A percentile compares a stretch with the other conserved stretches of the same genome.
These are phyloP conservation scores for Berkeleyomyces rouxiae DNA, from an alignment of 2,329 filamentous ascomycete species.

Conservation along the genomic window DNA sequence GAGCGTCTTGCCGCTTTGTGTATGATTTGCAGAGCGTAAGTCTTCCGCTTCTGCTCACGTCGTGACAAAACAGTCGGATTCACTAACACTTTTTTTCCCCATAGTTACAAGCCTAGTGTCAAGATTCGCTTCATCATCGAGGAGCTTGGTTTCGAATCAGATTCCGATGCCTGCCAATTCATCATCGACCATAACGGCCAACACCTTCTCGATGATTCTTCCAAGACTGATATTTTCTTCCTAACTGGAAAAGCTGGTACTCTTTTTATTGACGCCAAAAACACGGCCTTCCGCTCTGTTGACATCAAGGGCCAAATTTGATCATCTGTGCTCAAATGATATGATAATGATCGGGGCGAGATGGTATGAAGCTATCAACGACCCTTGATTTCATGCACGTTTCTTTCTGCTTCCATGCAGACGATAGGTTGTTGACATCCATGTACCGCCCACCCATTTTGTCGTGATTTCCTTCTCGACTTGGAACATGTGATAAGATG, in stretches of 20 bases:
- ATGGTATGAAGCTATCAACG: not conserved
- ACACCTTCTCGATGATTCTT: conserved; percentile 52
- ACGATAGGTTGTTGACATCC: not conserved
- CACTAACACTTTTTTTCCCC: conserved; percentile 28
- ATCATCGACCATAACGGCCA: conserved; percentile 66
- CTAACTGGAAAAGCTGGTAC: conserved; percentile 54
- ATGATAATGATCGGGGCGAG: not conserved
- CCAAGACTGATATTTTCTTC: conserved; percentile 39
- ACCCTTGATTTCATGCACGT: not conserved
- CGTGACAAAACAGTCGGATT: not conserved
- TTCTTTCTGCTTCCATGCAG: not conserved
- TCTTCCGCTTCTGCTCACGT: conserved; percentile 17
- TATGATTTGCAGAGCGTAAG: conserved; percentile 90
- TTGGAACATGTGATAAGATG: not conserved
- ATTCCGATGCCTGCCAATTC: conserved; percentile 80
- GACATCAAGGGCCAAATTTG: conserved; percentile 96
- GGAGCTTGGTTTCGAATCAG: conserved; percentile 88
- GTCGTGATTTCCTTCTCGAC: not conserved
- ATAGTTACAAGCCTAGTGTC: conserved; percentile 81
- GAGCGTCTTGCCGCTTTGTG: conserved; percentile 82
- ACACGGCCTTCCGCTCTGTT: conserved; percentile 64
- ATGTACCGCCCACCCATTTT: not conserved
- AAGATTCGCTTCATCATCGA: conserved; percentile 84
- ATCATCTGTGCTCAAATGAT: not conserved
- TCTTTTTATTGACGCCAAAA: conserved; percentile 58